Conservation (phyloP, 129 eudicot species). For the Artemisia tridentata region DNA sequence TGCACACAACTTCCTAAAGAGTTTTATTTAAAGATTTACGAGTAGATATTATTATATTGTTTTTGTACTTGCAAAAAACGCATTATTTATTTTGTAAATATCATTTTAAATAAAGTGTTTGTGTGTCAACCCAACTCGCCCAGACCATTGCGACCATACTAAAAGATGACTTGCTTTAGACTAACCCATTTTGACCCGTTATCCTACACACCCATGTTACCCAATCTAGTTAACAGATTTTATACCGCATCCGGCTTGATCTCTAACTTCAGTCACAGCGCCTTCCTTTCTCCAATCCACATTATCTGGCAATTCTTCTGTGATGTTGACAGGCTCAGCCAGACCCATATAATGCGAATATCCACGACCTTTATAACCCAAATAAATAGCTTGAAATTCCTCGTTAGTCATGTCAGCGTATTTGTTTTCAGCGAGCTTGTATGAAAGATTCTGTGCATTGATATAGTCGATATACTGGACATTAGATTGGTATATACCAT, state of each 20-base stretch:
- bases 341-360: neutral
- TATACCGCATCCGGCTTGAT: conserved; percentile 62
- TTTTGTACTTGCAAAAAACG: neutral
- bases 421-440: conserved; percentile 47
- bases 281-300: conserved; percentile 60
- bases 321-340: neutral
- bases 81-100: neutral
- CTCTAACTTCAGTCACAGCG: conserved; percentile 53
- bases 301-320: conserved; percentile 23
- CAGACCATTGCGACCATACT: neutral
- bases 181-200: neutral
- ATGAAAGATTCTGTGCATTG: conserved; percentile 42
- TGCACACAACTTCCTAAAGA: neutral
- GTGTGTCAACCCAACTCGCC: neutral
- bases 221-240: neutral
- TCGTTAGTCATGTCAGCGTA: conserved; percentile 53
- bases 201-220: neutral
- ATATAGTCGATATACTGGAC: conserved; percentile 33
- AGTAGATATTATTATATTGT: neutral
- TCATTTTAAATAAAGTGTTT: neutral
- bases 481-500: conserved; percentile 46
- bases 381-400: conserved; percentile 44
- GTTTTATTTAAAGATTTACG: neutral
- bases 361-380: conserved; percentile 27
- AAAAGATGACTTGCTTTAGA: neutral